phyloP scores from a whole-genome alignment of 2,329 filamentous ascomycete genomes.

The Ascochyta pisi region DNA sequence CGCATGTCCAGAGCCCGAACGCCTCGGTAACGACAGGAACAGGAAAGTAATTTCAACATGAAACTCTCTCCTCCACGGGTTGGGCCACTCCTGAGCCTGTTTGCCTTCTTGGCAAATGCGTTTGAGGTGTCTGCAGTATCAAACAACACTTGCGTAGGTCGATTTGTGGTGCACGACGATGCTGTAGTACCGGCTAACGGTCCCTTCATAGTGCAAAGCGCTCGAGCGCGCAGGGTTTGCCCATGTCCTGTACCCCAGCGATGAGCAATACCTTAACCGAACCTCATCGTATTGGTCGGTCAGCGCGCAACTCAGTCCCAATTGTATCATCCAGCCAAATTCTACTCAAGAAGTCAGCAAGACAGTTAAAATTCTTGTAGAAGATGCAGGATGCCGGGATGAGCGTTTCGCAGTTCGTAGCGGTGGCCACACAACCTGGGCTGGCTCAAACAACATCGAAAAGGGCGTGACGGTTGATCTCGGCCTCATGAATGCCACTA shows the following conservation, averaged over 20 bases:
- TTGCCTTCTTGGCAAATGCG: not conserved
- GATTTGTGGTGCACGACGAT: too few species aligned
- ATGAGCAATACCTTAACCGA: slow-evolving; percentile 23
- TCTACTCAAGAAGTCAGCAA: slow-evolving; percentile 35
- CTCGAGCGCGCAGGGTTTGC: slow-evolving; percentile 23
- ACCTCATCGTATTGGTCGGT: slow-evolving; percentile 36
- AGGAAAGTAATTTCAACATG: not conserved
- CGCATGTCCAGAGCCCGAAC: too few species aligned
- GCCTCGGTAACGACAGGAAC: too few species aligned
- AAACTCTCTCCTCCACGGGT: not conserved
- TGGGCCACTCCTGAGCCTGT: not conserved
- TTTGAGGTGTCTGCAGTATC: not conserved
- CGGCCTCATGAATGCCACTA: slow-evolving; percentile 30
- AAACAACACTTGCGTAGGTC: not conserved
- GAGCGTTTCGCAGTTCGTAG: slow-evolving; percentile 36
- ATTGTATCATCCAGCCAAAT: slow-evolving; percentile 41
- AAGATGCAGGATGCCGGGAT: not conserved
- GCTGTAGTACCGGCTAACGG: not conserved
- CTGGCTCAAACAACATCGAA: slow-evolving; percentile 40
- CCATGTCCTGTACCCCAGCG: slow-evolving; percentile 22
- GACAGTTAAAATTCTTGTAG: slow-evolving; percentile 21
- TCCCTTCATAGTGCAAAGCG: slow-evolving; percentile 23
- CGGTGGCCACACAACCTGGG: slow-evolving; percentile 36
- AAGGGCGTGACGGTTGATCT: slow-evolving; percentile 40
- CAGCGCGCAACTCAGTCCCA: slow-evolving; percentile 34